A percentile compares a stretch with the other conserved stretches of the same genome.
Conservation (phyloP, 2,329 filamentous ascomycete species). For the Nemania bipapillata region DNA sequence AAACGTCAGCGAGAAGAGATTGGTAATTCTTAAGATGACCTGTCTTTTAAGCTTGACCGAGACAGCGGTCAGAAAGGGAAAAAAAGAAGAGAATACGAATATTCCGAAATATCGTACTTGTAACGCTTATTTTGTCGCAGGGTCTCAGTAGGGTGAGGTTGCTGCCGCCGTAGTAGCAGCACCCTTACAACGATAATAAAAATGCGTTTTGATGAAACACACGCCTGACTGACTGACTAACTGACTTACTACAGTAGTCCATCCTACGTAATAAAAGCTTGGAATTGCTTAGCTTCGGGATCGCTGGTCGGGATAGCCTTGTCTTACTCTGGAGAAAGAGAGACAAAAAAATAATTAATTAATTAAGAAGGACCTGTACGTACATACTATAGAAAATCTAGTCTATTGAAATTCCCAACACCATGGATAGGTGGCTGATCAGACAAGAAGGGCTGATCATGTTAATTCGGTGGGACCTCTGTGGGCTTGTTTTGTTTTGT, state of each 20-base stretch:
- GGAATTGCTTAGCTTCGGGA: not conserved
- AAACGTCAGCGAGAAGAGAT: conserved; percentile 17
- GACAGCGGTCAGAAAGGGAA: conserved; percentile 1
- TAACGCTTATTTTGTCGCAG: not conserved
- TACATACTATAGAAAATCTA: too few species aligned
- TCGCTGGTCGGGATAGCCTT: conserved; percentile 20
- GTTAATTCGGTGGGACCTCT: conserved; percentile 16
- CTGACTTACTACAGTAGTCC: too few species aligned
- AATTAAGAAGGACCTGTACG: conserved; percentile 1
- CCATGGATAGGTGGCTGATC: conserved; percentile 17
- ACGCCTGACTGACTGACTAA: not conserved
- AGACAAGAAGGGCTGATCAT: conserved; percentile 15
- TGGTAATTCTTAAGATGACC: conserved; percentile 5
- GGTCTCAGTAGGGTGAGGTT: not conserved
- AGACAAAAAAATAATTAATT: conserved; percentile 5
- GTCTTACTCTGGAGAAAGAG: not conserved
- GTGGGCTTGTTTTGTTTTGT: not conserved
- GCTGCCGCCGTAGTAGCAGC: too few species aligned
- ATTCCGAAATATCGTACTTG: not conserved
- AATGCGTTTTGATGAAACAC: not conserved
- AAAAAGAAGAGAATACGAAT: too few species aligned
- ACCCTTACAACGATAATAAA: not conserved
- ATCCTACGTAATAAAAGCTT: not conserved
- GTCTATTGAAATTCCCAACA: conserved; percentile 22
- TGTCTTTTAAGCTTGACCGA: not conserved